A percentile compares a stretch with the other conserved stretches of the same genome.
These are phyloP conservation scores for Marchantia paleacea DNA, from an alignment of 225 moss, liverwort and hornwort genomes.

Conservation along the genomic window DNA sequence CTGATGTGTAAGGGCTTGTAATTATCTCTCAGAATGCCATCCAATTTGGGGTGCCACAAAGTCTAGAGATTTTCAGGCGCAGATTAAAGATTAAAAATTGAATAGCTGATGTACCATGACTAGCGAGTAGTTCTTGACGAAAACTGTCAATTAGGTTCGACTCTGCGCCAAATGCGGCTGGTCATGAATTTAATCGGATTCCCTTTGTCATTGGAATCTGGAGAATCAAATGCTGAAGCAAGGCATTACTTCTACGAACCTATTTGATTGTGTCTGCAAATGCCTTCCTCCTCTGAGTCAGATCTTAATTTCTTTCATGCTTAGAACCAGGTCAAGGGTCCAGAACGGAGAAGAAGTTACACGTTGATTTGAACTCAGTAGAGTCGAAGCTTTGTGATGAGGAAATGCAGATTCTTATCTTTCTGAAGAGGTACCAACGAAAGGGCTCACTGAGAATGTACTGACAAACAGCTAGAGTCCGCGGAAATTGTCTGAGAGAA, in stretches of 20 bases:
- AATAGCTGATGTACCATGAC: constrained; percentile 1
- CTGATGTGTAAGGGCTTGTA: constrained; percentile 34
- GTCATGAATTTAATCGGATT: neutral
- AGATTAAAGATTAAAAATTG: constrained; percentile 1
- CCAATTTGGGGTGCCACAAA: constrained; percentile 8
- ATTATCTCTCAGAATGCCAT: constrained; percentile 30
- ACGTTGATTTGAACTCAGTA: too few relatives aligned
- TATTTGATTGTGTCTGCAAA: neutral
- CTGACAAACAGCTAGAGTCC: too few relatives aligned
- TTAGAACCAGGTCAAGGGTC: too few relatives aligned
- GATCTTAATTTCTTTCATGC: neutral
- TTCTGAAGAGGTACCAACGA: too few relatives aligned
- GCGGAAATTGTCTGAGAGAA: too few relatives aligned
- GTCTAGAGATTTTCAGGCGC: constrained; percentile 14
- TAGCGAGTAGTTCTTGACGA: neutral
- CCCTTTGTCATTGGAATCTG: neutral
- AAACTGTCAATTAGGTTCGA: constrained; percentile 11
- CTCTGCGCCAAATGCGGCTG: neutral
- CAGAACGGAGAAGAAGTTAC: too few relatives aligned
- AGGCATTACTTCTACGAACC: neutral
- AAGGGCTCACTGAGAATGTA: too few relatives aligned
- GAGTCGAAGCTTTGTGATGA: too few relatives aligned
- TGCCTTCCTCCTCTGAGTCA: neutral
- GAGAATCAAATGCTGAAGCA: constrained; percentile 9
- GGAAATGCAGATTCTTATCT: too few relatives aligned